phyloP scores from a whole-genome alignment of 768 basidiomycete species.

The Lactarius pseudohatsudake region DNA sequence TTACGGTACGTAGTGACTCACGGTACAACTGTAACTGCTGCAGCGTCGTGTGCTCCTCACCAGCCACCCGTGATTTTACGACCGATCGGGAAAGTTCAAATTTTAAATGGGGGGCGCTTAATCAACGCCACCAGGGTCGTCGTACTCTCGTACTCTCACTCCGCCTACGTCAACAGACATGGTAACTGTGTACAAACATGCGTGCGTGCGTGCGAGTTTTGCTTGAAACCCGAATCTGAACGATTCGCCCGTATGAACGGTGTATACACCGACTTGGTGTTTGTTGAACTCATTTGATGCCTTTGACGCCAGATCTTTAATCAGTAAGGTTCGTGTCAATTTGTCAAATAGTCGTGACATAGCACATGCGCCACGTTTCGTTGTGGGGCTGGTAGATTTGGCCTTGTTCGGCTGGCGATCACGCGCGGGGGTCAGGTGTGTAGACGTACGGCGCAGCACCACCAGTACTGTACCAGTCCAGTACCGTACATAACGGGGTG shows the following conservation, averaged over 20 bases:
- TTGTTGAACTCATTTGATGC: background rate
- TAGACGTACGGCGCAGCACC: background rate
- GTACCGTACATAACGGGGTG: background rate
- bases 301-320: background rate
- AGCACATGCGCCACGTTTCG: too few relatives aligned
- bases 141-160: background rate
- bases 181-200: background rate
- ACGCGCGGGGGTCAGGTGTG: background rate
- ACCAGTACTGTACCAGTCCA: background rate
- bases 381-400: too few relatives aligned
- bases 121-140: background rate
- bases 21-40: background rate
- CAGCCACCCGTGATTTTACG: background rate
- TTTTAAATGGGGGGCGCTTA: background rate
- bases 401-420: background rate
- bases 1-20: background rate
- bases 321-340: background rate
- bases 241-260: background rate
- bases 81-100: background rate
- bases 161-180: background rate
- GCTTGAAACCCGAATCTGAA: background rate
- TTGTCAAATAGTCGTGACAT: background rate
- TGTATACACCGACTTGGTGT: background rate
- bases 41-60: background rate
- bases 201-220: background rate